These are phyloP conservation scores for Hypoxylon intermedium DNA, from an alignment of 495 filamentous ascomycete genomes.

Conservation along the genomic window DNA sequence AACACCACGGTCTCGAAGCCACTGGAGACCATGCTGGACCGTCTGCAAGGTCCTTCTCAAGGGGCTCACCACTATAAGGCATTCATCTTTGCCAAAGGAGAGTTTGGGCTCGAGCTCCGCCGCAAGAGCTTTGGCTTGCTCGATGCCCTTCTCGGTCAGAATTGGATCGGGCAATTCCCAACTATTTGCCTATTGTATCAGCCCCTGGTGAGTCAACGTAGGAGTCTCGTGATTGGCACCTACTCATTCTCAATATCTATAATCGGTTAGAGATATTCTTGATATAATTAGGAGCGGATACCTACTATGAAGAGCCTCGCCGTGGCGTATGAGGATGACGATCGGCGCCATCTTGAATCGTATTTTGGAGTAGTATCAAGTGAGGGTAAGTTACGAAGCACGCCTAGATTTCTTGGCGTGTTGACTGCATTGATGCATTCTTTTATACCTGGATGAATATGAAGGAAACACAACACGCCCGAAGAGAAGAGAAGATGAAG, in stretches of 20 bases:
- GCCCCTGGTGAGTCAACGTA: constrained; percentile 7
- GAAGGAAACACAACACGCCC: constrained; percentile 2
- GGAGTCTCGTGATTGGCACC: not conserved
- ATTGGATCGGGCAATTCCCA: constrained; percentile 38
- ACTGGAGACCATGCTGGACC: constrained; percentile 49
- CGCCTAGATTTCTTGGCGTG: constrained; percentile 8
- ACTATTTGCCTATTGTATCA: constrained; percentile 40
- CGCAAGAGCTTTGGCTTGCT: constrained; percentile 36
- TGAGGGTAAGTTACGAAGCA: constrained; percentile 10
- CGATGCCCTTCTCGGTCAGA: constrained; percentile 36
- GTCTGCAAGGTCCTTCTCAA: constrained; percentile 60
- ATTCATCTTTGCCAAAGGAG: constrained; percentile 48
- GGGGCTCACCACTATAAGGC: constrained; percentile 58
- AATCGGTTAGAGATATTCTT: constrained; percentile 17
- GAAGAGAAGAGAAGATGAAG: not conserved
- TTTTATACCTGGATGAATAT: constrained; percentile 3
- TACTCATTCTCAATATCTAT: constrained; percentile 40
- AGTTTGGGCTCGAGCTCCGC: constrained; percentile 30
- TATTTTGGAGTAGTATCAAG: not conserved
- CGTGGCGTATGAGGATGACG: constrained; percentile 58
- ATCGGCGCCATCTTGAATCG: constrained; percentile 49
- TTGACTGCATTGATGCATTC: constrained; percentile 23
- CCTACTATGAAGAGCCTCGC: constrained; percentile 56
- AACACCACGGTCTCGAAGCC: constrained; percentile 52
- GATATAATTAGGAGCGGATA: not conserved